Evolutionary conservation across 257 asterid species (phyloP).

Genomic region (Capsicum baccatum): DNA sequence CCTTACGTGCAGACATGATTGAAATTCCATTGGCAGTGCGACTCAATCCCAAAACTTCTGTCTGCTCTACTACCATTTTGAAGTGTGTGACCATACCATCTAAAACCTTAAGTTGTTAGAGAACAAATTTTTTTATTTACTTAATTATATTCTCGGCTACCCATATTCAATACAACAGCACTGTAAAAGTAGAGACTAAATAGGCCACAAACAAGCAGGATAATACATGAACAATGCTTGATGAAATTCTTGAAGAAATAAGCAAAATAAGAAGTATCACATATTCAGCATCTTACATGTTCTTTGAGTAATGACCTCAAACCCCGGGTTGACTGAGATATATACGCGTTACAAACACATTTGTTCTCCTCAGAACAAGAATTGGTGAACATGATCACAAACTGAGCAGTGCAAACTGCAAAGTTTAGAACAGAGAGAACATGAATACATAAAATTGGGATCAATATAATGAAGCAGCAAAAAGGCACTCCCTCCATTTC

Average conservation of each 20-base stretch:
- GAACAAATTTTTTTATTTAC: not conserved
- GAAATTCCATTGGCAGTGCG: not conserved
- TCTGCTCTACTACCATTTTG: not conserved
- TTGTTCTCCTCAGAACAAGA: conserved; percentile 50
- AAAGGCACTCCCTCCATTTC: conserved; percentile 1
- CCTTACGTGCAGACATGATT: not conserved
- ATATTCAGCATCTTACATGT: conserved; percentile 64
- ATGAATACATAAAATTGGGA: conserved; percentile 30
- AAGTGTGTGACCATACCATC: not conserved
- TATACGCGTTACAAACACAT: conserved; percentile 68
- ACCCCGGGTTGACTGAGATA: conserved; percentile 89
- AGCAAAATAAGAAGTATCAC: conserved; percentile 28
- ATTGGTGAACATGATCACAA: conserved; percentile 85
- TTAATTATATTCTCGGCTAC: not conserved
- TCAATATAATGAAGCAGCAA: conserved; percentile 21
- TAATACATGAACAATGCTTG: not conserved
- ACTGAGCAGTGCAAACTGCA: conserved; percentile 82
- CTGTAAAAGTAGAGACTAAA: conserved; percentile 4
- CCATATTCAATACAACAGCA: not conserved
- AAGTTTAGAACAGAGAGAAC: conserved; percentile 33
- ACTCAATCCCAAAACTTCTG: not conserved
- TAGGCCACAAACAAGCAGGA: conserved; percentile 19
- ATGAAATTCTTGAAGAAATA: conserved; percentile 1
- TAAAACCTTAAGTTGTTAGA: not conserved
- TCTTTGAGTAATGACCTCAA: conserved; percentile 84